Conservation (phyloP, 2,329 filamentous ascomycete genomes). For the Dactylellina leptospora region DNA sequence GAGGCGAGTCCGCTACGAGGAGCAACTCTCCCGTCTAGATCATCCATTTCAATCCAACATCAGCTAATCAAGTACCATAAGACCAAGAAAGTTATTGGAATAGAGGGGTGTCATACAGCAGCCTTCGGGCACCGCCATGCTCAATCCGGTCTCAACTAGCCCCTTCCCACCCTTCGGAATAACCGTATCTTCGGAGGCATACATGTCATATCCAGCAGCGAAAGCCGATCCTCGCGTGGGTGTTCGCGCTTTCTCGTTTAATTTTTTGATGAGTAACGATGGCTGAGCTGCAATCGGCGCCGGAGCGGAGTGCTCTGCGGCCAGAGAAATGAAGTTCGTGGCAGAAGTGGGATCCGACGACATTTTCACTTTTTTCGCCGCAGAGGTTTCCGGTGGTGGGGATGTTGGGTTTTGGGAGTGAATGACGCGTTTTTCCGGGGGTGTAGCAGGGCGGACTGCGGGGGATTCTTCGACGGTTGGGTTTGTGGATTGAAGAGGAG, state of each 20-base stretch:
- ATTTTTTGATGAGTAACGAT: slow-evolving; percentile 86
- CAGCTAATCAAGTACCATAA: slow-evolving; percentile 1
- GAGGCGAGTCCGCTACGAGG: slow-evolving; percentile 69
- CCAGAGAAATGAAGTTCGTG: slow-evolving; percentile 38
- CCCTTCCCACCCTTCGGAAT: slow-evolving; percentile 85
- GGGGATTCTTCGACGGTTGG: slow-evolving; percentile 46
- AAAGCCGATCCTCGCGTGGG: slow-evolving; percentile 89
- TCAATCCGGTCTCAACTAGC: slow-evolving; percentile 88
- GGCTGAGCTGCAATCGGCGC: slow-evolving; percentile 62
- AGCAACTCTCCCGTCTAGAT: slow-evolving; percentile 46
- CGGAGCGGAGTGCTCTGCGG: slow-evolving; percentile 56
- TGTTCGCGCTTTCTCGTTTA: slow-evolving; percentile 78
- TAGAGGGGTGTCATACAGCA: slow-evolving; percentile 73
- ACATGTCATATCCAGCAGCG: slow-evolving; percentile 93
- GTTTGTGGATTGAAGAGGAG: slow-evolving; percentile 4
- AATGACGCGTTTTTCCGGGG: slow-evolving; percentile 59
- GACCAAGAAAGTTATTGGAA: neutral
- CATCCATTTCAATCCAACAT: slow-evolving; percentile 18
- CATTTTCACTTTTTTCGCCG: slow-evolving; percentile 53
- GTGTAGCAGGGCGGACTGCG: slow-evolving; percentile 54
- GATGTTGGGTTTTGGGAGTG: slow-evolving; percentile 59
- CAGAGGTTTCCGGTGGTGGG: slow-evolving; percentile 51
- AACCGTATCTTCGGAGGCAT: slow-evolving; percentile 75
- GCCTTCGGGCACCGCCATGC: slow-evolving; percentile 86
- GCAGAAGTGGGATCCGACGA: slow-evolving; percentile 27